A percentile compares a stretch with the other conserved stretches of the same genome.
These are phyloP conservation scores for Lizonia empirigonia DNA, from an alignment of 2,329 filamentous ascomycete species.

Conservation along the genomic window DNA sequence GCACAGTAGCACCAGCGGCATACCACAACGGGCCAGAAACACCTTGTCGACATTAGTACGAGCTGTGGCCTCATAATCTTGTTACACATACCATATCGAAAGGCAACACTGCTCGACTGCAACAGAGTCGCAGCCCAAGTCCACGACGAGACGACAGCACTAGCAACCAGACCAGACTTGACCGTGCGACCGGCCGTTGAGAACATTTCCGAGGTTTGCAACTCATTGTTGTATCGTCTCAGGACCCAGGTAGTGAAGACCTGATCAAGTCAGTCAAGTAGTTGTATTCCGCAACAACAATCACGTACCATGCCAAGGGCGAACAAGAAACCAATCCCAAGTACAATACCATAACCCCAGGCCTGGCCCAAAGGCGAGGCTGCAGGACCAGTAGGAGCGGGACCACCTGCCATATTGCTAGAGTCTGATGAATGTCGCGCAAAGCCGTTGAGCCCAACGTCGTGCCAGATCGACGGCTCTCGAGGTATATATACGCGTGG, in stretches of 20 bases:
- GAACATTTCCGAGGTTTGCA: slow-evolving; percentile 42
- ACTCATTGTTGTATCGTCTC: slow-evolving; percentile 39
- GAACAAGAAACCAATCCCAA: slow-evolving; percentile 41
- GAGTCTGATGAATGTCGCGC: slow-evolving; percentile 10
- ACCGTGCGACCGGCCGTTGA: slow-evolving; percentile 40
- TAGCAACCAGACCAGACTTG: slow-evolving; percentile 41
- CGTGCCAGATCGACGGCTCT: slow-evolving; percentile 4
- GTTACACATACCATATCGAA: slow-evolving; percentile 36
- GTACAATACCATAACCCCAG: slow-evolving; percentile 44
- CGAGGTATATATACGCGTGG: slow-evolving; percentile 28
- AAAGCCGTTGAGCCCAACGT: slow-evolving; percentile 8
- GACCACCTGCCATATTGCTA: slow-evolving; percentile 32
- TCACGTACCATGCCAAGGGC: slow-evolving; percentile 36
- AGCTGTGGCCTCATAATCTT: neutral
- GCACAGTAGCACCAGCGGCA: slow-evolving; percentile 40
- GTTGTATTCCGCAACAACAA: no score
- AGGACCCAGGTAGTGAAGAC: slow-evolving; percentile 39
- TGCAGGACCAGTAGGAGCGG: slow-evolving; percentile 32
- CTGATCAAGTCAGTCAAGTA: slow-evolving; percentile 17
- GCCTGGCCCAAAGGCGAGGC: slow-evolving; percentile 35
- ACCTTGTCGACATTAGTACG: slow-evolving; percentile 6
- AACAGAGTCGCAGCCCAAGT: slow-evolving; percentile 41
- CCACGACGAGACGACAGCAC: slow-evolving; percentile 38
- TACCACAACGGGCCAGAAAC: slow-evolving; percentile 45
- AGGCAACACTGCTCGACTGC: slow-evolving; percentile 40